Base-by-base conservation (phyloP, 305 asterid species). In the Fraxinus greggii region DNA sequence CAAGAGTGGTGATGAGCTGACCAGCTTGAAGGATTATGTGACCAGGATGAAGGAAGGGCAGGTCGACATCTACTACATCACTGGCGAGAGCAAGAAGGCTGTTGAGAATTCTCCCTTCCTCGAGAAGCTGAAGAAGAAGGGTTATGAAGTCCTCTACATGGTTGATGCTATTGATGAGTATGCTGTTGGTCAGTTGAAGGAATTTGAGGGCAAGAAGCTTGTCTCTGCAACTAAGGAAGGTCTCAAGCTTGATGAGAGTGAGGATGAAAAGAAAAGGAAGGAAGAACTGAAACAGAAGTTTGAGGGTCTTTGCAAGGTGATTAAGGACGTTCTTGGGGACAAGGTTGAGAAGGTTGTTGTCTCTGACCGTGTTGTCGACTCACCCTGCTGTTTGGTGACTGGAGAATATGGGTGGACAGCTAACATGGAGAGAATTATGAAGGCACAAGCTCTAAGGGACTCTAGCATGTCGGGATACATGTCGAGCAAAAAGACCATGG, bases 141-240 rank as follows among this genome's bases (percentile, higher is more conserved):
- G 88, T 0, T 83, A 79, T 48, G 86, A 85, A 61, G 84, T 85
- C 31, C 78, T 85, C 10, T 85, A 74, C 86, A 85, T 83, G 88
- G 88, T 85, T 76, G 88, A 85, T 83, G 86, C 88, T n/a, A 85
- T 83, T 26, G 88, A 85, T 42, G 88, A 85, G 77, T 85, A 85
- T 42, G 82, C 83, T 7, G 45, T 85, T 10, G 88, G 86, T 63
- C 88, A 82, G 81, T 13, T 85, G 72, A 85, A 85, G 88, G 88
- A 83, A 45, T 92, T 90, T 29, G 97, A 92, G 85, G 97, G 97
- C 9, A 92, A 92, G 78, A 92, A 90, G 85, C 93, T 92, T 12
- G 95, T 92, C 0, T 92, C 95, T 35, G 94, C 96, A 0, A 92
- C 96, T 72, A 92, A 85, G 86, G 88, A 85, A 80, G 88, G 86